Base-by-base conservation (phyloP, 129 eudicot species). In the Lactuca saligna region DNA sequence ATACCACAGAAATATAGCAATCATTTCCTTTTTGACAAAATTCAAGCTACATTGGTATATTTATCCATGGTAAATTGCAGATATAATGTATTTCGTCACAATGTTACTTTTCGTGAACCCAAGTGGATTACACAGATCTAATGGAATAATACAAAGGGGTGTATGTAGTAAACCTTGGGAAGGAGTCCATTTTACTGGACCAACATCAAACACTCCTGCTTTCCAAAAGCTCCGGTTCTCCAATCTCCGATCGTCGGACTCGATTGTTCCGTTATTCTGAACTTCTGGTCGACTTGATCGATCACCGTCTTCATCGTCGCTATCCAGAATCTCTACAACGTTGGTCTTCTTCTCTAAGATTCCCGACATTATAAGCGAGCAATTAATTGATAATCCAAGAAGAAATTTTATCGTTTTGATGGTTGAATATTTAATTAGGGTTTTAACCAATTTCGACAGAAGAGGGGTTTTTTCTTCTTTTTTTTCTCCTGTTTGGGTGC, bases 201-300 rank as follows among this genome's bases (percentile, higher is more conserved):
- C 86, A 49, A 81, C 75, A 17, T 84, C 91, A 66, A 76, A 86
- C 1, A 74, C 79, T 41, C 98, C 98, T 4, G 98, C 98, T 78
- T 83, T 86, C 96, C 98, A 92, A 78, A 92, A 92, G 69, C 98
- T 92, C 57, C 88, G 81, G 8, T 81, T 82, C 35, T 88, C 98
- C 25, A 79, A 48, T 69, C 42, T 61, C 66, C 75, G 71, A 17
- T 62, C 75, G 53, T 76, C 69, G 48, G 68, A 61, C 51, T 61
- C 66, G 8, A 61, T 16, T 38, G 66, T 64, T 15, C 14, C 61
- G 34, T 20, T 58, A 51, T 68, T 68, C 49, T 68, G 75, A 39
- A 61, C 75, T 61, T 68, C 50, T 6, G 73, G 68, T 16, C 60
- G 17, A 31, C 59, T 41, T 63, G 37, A 13, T 39, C 53, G 64